Evolutionary conservation across 2,329 filamentous ascomycete genomes (phyloP), one percentile per base, ranked within the genome.

Genomic region (Phyllosticta ampelicida): DNA sequence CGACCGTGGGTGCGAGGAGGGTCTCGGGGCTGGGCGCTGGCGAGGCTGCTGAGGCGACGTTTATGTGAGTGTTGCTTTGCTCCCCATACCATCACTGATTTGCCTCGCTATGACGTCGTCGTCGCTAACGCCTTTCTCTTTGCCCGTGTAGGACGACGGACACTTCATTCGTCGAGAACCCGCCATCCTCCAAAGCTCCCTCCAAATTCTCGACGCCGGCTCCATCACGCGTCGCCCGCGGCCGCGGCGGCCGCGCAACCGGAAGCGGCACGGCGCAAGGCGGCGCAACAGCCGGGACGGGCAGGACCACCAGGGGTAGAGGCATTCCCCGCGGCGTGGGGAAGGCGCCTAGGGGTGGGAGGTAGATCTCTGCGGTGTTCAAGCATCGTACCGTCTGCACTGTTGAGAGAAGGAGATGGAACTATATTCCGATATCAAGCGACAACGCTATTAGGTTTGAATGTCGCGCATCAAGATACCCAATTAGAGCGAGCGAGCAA

Each of bases 101-200:
- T n/a, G n/a, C n/a, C n/a, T n/a, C n/a, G n/a, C n/a, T n/a, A n/a
- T 11, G 48, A 21, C 5, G n/a, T 18, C 9, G 10, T 18, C 1
- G 48, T 11, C 8, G 50, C 55, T 57, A 20, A 57, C 16, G 8
- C 20, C 3, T 16, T 10, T 44, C 26, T n/a, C n/a, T 10, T n/a
- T n/a, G n/a, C n/a, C n/a, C n/a, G n/a, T 16, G 29, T 4, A 92
- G 88, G 80, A 96, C 91, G 21, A 95, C 89, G 10, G 90, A 96
- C 68, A 95, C 87, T 5, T 89, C 89, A 1, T 96, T 96, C 67
- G 84, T 96, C 58, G 90, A 96, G 30, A 89, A 96, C 65, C 91
- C 90, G 8, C 80, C 80, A 4, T 80, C 79, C 44, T 77, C 74
- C 28, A 82, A 80, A 65, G 68, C 72, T 1, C 69, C 71, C 4